These are phyloP conservation scores for Diplodia corticola DNA, from an alignment of 2,329 filamentous ascomycete genomes.

Conservation along the genomic window DNA sequence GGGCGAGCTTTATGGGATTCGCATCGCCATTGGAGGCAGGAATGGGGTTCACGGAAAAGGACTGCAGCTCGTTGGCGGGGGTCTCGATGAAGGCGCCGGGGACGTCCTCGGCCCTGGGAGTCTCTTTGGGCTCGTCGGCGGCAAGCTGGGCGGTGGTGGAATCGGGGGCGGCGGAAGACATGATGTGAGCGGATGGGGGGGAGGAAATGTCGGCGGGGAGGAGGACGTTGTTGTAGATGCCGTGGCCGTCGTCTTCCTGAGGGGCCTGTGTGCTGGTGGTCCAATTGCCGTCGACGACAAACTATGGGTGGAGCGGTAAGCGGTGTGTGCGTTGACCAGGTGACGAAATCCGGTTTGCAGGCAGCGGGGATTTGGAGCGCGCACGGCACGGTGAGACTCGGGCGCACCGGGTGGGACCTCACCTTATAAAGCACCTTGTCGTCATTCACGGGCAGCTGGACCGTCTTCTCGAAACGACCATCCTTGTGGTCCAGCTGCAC, in stretches of 20 bases:
- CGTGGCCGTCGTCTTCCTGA: constrained; percentile 77
- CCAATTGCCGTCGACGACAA: constrained; percentile 93
- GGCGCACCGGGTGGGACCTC: constrained; percentile 34
- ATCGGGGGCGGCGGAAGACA: constrained; percentile 68
- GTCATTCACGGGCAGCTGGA: constrained; percentile 64
- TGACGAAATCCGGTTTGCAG: constrained; percentile 22
- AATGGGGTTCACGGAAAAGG: constrained; percentile 59
- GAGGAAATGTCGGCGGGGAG: constrained; percentile 68
- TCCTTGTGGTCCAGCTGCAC: constrained; percentile 77
- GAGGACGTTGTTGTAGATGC: constrained; percentile 93
- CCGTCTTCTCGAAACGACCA: constrained; percentile 73
- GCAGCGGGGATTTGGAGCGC: constrained; percentile 17
- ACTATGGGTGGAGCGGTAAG: constrained; percentile 55
- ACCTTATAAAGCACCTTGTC: constrained; percentile 96
- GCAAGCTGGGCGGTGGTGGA: constrained; percentile 73
- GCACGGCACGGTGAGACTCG: constrained; percentile 13
- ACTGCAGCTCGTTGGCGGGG: constrained; percentile 54
- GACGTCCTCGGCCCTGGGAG: constrained; percentile 37
- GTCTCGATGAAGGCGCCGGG: constrained; percentile 75
- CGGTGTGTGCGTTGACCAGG: constrained; percentile 24
- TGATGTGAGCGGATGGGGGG: constrained; percentile 51
- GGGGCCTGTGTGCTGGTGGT: constrained; percentile 76
- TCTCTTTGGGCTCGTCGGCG: constrained; percentile 60
- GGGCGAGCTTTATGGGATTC: constrained; percentile 77
- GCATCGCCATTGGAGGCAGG: constrained; percentile 60